Evolutionary conservation across 2,329 filamentous ascomycete species (phyloP).

Genomic region (Pleomassaria siparia): DNA sequence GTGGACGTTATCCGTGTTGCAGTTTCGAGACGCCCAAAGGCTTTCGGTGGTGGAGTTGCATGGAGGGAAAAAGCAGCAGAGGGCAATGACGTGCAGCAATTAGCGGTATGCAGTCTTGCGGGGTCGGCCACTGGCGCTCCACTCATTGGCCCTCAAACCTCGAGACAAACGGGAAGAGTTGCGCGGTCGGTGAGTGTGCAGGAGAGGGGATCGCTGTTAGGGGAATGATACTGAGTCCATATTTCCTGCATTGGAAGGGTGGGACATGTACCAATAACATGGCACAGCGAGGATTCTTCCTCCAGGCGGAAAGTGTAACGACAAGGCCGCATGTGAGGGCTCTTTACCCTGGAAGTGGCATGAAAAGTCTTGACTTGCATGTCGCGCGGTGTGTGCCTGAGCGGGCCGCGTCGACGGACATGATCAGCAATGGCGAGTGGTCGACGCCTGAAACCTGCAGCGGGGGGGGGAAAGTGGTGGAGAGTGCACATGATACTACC

Average conservation of each 20-base stretch:
- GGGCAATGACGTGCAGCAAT: constrained; percentile 39
- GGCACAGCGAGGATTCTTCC: constrained; percentile 2
- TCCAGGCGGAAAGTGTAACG: constrained; percentile 5
- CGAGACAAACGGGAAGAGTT: constrained; percentile 15
- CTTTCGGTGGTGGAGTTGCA: constrained; percentile 23
- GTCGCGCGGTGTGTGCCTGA: constrained; percentile 5
- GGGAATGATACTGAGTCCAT: constrained; percentile 6
- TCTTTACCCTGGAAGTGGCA: not conserved
- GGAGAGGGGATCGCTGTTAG: constrained; percentile 1
- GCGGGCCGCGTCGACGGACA: constrained; percentile 2
- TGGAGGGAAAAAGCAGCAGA: constrained; percentile 16
- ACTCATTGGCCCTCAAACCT: constrained; percentile 24
- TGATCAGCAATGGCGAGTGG: constrained; percentile 4
- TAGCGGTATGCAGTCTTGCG: constrained; percentile 33
- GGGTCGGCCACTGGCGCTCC: constrained; percentile 23
- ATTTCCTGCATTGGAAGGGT: constrained; percentile 8
- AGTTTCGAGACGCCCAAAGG: constrained; percentile 23
- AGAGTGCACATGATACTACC: not conserved
- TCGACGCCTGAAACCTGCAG: not conserved
- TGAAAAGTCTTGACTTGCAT: constrained; percentile 1
- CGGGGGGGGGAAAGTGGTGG: not conserved
- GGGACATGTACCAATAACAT: constrained; percentile 10
- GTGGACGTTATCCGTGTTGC: no score
- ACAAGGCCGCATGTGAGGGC: constrained; percentile 5
- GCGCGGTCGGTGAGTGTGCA: constrained; percentile 16